phyloP scores from a whole-genome alignment of 164 flowering plant genomes.

The Umbilicus rupestris region DNA sequence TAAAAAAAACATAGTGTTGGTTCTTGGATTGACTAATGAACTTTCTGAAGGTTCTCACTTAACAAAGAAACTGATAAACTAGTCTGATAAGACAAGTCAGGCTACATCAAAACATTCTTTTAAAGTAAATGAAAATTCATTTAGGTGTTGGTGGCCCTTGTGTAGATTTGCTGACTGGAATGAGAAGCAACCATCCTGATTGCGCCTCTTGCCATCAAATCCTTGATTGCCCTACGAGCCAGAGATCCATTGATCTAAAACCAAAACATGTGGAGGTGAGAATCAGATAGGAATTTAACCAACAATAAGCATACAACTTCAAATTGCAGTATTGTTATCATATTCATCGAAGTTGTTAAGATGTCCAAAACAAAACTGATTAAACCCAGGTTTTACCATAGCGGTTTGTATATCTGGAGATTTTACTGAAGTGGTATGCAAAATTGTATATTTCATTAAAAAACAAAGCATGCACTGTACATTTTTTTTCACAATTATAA shows the following conservation, averaged over 20 bases:
- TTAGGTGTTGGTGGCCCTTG: constrained; percentile 28
- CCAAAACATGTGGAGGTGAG: neutral
- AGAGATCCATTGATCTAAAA: constrained; percentile 37
- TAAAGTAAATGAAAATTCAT: neutral
- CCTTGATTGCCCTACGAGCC: constrained; percentile 39
- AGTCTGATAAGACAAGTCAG: neutral
- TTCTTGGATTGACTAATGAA: too few species aligned
- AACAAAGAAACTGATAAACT: neutral
- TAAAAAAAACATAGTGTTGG: too few species aligned
- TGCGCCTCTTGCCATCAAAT: constrained; percentile 37
- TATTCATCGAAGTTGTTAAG: too few species aligned
- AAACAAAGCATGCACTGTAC: too few species aligned
- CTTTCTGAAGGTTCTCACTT: neutral
- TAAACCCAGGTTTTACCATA: too few species aligned
- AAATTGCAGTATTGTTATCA: too few species aligned
- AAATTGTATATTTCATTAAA: too few species aligned
- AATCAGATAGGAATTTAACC: neutral
- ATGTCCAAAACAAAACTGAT: too few species aligned
- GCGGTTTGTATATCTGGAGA: too few species aligned
- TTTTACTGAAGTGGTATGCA: too few species aligned
- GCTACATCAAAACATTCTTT: neutral
- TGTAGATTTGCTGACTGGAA: constrained; percentile 45
- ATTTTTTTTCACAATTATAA: too few species aligned
- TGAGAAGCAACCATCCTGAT: constrained; percentile 36
- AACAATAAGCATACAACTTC: too few species aligned